These are phyloP conservation scores for Malassezia sympodialis DNA, from an alignment of 1,284 basidiomycete species.

Conservation along the genomic window DNA sequence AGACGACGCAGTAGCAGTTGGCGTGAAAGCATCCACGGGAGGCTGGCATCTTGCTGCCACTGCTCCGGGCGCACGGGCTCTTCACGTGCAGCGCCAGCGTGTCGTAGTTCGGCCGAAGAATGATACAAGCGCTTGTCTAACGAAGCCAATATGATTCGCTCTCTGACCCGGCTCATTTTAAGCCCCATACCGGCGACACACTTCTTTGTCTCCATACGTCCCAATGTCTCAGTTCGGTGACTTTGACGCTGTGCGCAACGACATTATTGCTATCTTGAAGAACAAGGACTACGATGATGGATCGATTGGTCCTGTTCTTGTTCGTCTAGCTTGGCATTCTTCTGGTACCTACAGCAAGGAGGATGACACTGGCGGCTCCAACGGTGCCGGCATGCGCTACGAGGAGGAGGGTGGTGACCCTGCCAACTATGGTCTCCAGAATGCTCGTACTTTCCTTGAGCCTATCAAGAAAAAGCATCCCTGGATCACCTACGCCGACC, in stretches of 20 bases:
- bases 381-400: conserved; percentile 46
- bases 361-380: conserved; percentile 66
- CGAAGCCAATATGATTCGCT: background rate
- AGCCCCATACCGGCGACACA: background rate
- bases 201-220: background rate
- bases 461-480: conserved; percentile 60
- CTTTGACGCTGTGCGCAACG: conserved; percentile 41
- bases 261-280: conserved; percentile 40
- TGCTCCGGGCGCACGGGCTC: background rate
- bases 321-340: conserved; percentile 78
- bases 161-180: background rate
- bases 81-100: background rate
- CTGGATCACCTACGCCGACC: conserved; percentile 46
- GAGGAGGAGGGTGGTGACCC: conserved; percentile 58
- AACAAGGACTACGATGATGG: conserved; percentile 41
- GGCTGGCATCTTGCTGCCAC: background rate
- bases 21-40: conserved; percentile 7
- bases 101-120: background rate
- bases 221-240: conserved; percentile 27
- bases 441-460: conserved; percentile 76
- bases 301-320: conserved; percentile 55
- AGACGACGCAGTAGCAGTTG: conserved; percentile 26
- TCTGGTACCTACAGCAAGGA: conserved; percentile 70
- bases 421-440: conserved; percentile 74
- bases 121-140: background rate